A percentile compares a stretch with the other conserved stretches of the same genome.
Conservation (phyloP, 1,284 basidiomycete genomes). For the Phylloporus sp. region DNA sequence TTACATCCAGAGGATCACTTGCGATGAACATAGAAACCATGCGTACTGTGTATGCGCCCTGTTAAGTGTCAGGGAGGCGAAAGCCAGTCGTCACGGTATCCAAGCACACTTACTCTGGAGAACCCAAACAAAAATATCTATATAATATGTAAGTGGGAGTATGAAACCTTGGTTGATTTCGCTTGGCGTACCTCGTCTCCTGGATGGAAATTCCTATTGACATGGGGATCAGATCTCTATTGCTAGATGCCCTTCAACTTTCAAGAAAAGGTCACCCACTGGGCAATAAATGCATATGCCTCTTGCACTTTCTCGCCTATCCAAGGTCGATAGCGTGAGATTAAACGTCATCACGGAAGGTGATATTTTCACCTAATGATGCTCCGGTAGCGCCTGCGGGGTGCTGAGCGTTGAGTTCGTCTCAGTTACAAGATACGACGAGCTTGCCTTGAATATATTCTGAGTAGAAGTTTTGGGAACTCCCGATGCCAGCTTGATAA, state of each 20-base stretch:
- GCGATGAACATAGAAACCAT: constrained; percentile 74
- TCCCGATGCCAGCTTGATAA: constrained; percentile 73
- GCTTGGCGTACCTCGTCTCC: constrained; percentile 62
- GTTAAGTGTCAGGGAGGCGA: constrained; percentile 5
- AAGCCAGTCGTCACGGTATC: background rate
- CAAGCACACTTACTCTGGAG: constrained; percentile 52
- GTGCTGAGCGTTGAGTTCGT: constrained; percentile 15
- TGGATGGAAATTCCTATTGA: constrained; percentile 61
- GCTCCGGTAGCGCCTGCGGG: constrained; percentile 59
- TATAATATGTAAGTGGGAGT: constrained; percentile 12
- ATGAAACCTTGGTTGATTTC: background rate
- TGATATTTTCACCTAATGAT: constrained; percentile 49
- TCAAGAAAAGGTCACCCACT: constrained; percentile 48
- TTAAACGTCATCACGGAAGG: background rate
- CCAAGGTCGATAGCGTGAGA: constrained; percentile 10
- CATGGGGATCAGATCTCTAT: constrained; percentile 1
- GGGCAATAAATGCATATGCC: constrained; percentile 73
- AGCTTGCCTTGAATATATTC: constrained; percentile 52
- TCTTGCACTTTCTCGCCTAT: constrained; percentile 72
- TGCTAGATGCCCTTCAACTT: background rate
- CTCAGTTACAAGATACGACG: background rate
- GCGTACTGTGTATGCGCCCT: constrained; percentile 73
- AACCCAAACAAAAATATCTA: constrained; percentile 77
- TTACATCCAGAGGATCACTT: constrained; percentile 25
- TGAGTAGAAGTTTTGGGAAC: constrained; percentile 59